phyloP scores from a whole-genome alignment of 75 land plant species.

The Azolla pinnata region DNA sequence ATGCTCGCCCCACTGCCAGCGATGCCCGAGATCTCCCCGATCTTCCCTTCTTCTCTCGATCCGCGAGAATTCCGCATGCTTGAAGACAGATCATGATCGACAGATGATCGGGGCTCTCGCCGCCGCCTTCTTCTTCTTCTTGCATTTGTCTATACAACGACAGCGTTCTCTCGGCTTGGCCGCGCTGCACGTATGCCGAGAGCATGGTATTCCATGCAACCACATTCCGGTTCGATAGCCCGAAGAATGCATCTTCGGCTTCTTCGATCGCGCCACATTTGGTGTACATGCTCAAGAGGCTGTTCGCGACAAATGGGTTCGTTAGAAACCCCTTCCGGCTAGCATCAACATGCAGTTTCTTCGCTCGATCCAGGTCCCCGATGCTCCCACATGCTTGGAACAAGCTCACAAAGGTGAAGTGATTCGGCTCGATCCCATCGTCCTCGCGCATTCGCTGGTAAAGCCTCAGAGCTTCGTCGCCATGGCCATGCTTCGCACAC shows the following conservation, averaged over 20 bases:
- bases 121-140: not conserved
- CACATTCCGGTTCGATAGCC: conserved; percentile 4
- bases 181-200: conserved; percentile 10
- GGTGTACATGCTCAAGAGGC: conserved; percentile 18
- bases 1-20: too few relatives aligned
- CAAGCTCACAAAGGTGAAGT: conserved; percentile 19
- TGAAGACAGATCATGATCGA: not conserved
- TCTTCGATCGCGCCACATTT: conserved; percentile 15
- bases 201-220: conserved; percentile 21
- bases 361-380: conserved; percentile 18
- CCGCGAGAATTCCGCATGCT: not conserved
- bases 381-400: conserved; percentile 15
- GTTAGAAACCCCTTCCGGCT: conserved; percentile 6
- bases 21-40: too few relatives aligned
- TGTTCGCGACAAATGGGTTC: conserved; percentile 10
- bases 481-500: conserved; percentile 1
- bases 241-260: conserved; percentile 14
- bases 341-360: conserved; percentile 11
- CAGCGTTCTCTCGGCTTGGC: conserved; percentile 6
- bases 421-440: conserved; percentile 16
- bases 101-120: not conserved
- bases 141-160: conserved; percentile 6
- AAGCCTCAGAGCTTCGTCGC: conserved; percentile 8
- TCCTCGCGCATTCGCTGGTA: conserved; percentile 9
- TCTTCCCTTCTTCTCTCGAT: too few relatives aligned